Evolutionary conservation across 2,329 filamentous ascomycete genomes (phyloP), one percentile per base, ranked within the genome.

Genomic region (Beauveria caledonica): DNA sequence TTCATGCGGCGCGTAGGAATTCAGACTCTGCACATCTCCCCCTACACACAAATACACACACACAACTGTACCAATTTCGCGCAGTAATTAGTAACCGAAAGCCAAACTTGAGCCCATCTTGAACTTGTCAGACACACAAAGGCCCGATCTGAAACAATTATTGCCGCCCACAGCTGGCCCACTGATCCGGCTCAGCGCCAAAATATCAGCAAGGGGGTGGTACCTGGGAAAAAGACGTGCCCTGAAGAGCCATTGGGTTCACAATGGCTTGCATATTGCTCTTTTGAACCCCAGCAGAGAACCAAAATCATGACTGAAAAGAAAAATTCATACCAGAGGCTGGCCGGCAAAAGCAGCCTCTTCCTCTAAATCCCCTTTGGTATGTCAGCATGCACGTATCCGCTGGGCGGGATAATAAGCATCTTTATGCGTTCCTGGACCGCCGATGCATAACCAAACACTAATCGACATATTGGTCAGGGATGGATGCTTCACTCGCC

Each of bases 131-230:
- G 45, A 29, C 52, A 58, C 45, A 55, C 17, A 55, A 49, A 58
- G 55, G 19, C 45, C 45, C 55, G 55, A 58, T 58, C 55, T 58
- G 55, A 58, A 58, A 58, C 55, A 58, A 58, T 44, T 45, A 36
- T 58, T 50, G 44, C 45, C 55, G 55, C 55, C 55, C 45, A 44
- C 55, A 49, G 29, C 27, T 36, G 19, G 54, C 29, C 54, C 54
- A 57, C 55, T 50, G 55, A 50, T 58, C 23, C 36, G 23, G 45
- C 55, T 45, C 55, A 42, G 33, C 45, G 55, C 55, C 55, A 49
- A 50, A 48, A 44, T 5, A 11, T 23, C 13, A 25, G 25, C 53
- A 44, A 25, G 53, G 53, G 40, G 11, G 33, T 3, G 13, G 11
- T 51, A 36, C 29, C 11, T 13, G 29, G 29, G 11, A 13, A 33